Base-by-base conservation (phyloP, 768 basidiomycete species). In the Inosperma sp. region DNA sequence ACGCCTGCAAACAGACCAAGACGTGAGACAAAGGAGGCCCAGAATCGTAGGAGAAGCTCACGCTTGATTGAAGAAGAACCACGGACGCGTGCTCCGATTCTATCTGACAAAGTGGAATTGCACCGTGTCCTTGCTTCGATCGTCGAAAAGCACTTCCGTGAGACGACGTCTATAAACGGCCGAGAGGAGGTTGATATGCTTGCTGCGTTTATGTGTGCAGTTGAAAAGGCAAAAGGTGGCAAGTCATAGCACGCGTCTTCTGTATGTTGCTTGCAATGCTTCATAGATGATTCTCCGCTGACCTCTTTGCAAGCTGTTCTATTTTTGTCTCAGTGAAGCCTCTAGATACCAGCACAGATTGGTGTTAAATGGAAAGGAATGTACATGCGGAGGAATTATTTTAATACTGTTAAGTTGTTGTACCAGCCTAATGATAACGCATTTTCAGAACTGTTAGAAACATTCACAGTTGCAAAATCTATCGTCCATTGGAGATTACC, bases 101-200 rank as follows among this genome's bases (percentile, higher is more conserved):
- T 89, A 49, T 78, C 84, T 8, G 89, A 92, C 62, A 62, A 84
- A 10, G 75, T 73, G 27, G 88, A 89, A 30, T 71, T 88, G 13
- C 83, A 88, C 52, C 71, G 64, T 0, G 75, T 85, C 36, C 67
- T 92, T 27, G 88, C 88, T 2, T 68, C 71, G 7, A 75, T 92
- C 33, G 87, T 82, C 2, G 84, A 88, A 59, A 74, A 74, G 48
- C 89, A 92, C 66, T 91, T 88, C 63, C 73, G 78, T 50, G 81
- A 84, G 31, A 71, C 80, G 51, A 59, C 68, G 10, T 67, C 76
- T 14, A 72, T 75, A 21, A 73, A 65, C 53, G 73, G 74, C 10
- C 73, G 83, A 45, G 83, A 84, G 65, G 89, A 92, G 66, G 82
- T 88, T 40, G 89, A 91, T 53, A 86, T 83, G n/a, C 70, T 91